Evolutionary conservation across 345 rosid species (phyloP).

Genomic region (Pistacia integerrima): DNA sequence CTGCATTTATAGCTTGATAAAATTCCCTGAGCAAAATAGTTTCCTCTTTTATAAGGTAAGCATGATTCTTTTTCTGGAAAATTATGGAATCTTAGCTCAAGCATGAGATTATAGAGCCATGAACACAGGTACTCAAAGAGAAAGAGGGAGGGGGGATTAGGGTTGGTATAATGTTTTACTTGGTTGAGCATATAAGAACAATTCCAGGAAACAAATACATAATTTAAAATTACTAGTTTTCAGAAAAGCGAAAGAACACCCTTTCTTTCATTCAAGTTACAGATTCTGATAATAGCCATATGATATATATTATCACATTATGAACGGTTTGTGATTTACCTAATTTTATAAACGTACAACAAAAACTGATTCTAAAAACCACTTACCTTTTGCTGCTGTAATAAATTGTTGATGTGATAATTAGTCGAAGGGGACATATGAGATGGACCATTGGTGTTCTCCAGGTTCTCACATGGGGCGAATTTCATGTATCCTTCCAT

Average conservation of each 20-base stretch:
- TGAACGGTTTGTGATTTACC: not conserved
- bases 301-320: not conserved
- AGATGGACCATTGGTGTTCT: constrained; percentile 35
- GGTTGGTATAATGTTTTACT: not conserved
- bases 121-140: not conserved
- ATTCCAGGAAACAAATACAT: not conserved
- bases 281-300: not conserved
- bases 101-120: not conserved
- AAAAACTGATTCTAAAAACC: constrained; percentile 6
- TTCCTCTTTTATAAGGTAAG: constrained; percentile 14
- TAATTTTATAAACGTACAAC: constrained; percentile 11
- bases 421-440: constrained; percentile 41
- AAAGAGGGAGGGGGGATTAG: too few species aligned
- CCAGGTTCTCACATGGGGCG: constrained; percentile 44
- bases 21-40: constrained; percentile 44
- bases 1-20: constrained; percentile 43
- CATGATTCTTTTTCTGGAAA: not conserved
- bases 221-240: not conserved
- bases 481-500: constrained; percentile 48
- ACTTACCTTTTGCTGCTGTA: constrained; percentile 60
- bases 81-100: not conserved
- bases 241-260: not conserved
- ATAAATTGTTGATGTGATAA: constrained; percentile 33
- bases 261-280: not conserved
- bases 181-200: not conserved